Evolutionary conservation across 1,284 basidiomycete species (phyloP), one percentile per base, ranked within the genome.

Genomic region (Phlebopus sp.): DNA sequence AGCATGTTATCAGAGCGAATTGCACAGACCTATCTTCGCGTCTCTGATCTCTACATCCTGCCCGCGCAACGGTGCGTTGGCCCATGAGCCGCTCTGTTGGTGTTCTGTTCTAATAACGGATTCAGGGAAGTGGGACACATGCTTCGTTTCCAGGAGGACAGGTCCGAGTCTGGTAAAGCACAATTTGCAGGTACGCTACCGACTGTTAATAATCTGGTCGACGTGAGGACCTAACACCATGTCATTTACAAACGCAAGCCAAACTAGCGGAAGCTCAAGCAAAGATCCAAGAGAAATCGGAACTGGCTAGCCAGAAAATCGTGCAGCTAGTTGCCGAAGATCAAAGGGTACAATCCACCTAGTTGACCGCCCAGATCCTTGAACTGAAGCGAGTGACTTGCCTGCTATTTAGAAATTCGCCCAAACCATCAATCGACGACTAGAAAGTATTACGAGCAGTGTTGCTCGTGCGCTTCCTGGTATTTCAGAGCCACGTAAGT

Each of bases 1-100:
- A 57, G 51, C 46, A 57, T 59, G 48, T 57, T 59, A 11, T 47
- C 57, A 1, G 52, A 57, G 21, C 47, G 55, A 5, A 57, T 57
- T 18, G 59, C 55, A 6, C 18, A 4, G 8, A 57, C 55, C 5
- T 57, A 57, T 31, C 2, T 57, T 38, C 55, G 44, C 1, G 56
- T 58, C 34, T 58, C 58, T 4, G 46, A 59, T 29, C 19, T 49
- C 37, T 57, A 55, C n/a, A 59, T 57, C 29, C 57, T 57, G 48
- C 51, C 52, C 23, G 55, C 56, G 1, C 55, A 57, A 57, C 52
- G 55, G 57, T 57, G 7, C 8, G 32, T 35, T 5, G 11, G n/a
- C n/a, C n/a, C n/a, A n/a, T 18, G 14, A 35, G 8, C 32, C 13
- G 14, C 7, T 15, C 9, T 14, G 4, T 15, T n/a, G 2, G 6